phyloP scores from a whole-genome alignment of 2,329 filamentous ascomycete genomes.

The Sporothrix pallida region DNA sequence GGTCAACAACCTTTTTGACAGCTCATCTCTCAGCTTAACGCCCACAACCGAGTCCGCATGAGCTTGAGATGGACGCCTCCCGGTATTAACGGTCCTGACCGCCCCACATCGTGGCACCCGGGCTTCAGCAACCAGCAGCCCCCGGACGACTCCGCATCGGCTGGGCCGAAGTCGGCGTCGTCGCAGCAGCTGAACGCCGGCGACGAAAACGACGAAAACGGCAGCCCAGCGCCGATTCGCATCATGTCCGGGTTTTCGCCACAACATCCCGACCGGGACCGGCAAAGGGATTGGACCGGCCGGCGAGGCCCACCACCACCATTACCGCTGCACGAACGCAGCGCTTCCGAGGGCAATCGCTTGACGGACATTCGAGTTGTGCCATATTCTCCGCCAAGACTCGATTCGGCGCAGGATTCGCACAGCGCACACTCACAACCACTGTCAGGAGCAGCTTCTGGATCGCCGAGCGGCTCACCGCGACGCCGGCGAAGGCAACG shows the following conservation, averaged over 20 bases:
- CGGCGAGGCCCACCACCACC: constrained; percentile 42
- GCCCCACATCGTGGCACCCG: constrained; percentile 26
- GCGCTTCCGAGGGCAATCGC: constrained; percentile 51
- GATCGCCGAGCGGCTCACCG: constrained; percentile 26
- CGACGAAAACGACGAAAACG: constrained; percentile 23
- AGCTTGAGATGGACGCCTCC: constrained; percentile 32
- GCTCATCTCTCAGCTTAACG: neutral
- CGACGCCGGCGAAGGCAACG: constrained; percentile 29
- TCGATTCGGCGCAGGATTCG: constrained; percentile 39
- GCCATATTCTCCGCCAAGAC: constrained; percentile 55
- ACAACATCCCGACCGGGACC: constrained; percentile 34
- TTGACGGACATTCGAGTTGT: constrained; percentile 54
- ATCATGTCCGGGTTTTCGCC: constrained; percentile 33
- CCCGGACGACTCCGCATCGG: constrained; percentile 29
- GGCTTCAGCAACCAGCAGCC: neutral
- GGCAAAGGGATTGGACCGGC: constrained; percentile 25
- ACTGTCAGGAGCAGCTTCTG: neutral
- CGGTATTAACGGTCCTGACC: constrained; percentile 32
- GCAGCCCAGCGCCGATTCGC: neutral
- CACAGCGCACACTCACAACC: constrained; percentile 29
- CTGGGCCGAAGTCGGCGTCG: constrained; percentile 27
- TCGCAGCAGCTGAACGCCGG: constrained; percentile 6
- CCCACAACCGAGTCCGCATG: constrained; percentile 27
- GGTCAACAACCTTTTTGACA: neutral
- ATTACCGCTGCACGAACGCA: constrained; percentile 50